A percentile compares a stretch with the other conserved stretches of the same genome.
Evolutionary conservation across 2,329 filamentous ascomycete species (phyloP).

Genomic region (Penicillium janthinellum): DNA sequence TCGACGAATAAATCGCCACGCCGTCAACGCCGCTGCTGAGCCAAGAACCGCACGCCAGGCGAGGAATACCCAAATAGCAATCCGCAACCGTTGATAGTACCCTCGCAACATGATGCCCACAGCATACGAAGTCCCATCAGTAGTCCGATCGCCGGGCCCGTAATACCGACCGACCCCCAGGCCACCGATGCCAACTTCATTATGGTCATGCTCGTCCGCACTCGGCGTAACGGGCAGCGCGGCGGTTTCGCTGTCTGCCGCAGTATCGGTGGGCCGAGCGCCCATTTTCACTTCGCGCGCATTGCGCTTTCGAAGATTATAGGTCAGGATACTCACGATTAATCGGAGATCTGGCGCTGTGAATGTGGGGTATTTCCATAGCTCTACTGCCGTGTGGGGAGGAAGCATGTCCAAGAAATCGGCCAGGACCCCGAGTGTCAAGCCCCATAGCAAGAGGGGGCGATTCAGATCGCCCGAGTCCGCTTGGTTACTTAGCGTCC

Average conservation of each 20-base stretch:
- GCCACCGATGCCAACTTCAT: conserved; percentile 43
- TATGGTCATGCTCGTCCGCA: conserved; percentile 30
- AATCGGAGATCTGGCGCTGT: conserved; percentile 63
- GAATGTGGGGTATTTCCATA: conserved; percentile 71
- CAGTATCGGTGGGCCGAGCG: conserved; percentile 34
- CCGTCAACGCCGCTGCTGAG: conserved; percentile 31
- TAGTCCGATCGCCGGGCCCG: conserved; percentile 27
- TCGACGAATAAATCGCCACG: conserved; percentile 34
- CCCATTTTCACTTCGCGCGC: conserved; percentile 36
- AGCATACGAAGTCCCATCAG: conserved; percentile 37
- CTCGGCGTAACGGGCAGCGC: conserved; percentile 31
- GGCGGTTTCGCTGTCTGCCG: conserved; percentile 38
- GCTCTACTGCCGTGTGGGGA: conserved; percentile 60
- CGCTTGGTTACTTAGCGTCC: conserved; percentile 34
- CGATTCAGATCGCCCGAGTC: conserved; percentile 35
- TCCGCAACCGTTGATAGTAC: conserved; percentile 45
- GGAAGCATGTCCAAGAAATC: conserved; percentile 69
- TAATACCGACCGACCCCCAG: conserved; percentile 41
- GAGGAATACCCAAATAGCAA: conserved; percentile 45
- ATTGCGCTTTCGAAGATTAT: conserved; percentile 58
- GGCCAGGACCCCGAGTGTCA: conserved; percentile 67
- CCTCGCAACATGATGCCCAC: conserved; percentile 47
- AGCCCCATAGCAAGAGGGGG: conserved; percentile 66
- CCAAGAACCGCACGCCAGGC: conserved; percentile 40
- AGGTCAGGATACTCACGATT: conserved; percentile 62